A percentile compares a stretch with the other conserved stretches of the same genome.
Conservation (phyloP, 768 basidiomycete genomes). For the Rhodocollybia butyracea region DNA sequence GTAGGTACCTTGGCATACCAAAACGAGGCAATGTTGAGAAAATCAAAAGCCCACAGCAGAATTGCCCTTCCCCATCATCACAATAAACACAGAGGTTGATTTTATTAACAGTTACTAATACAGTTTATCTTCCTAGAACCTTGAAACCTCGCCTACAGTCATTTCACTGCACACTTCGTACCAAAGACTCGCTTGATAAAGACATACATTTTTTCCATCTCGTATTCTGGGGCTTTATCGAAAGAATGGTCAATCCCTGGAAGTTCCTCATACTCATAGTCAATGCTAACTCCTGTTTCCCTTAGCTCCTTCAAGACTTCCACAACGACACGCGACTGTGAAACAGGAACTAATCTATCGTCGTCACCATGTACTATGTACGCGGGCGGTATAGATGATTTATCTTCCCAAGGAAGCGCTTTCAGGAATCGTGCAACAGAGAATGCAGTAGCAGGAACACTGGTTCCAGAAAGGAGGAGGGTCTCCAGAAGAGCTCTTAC, state of each 20-base stretch:
- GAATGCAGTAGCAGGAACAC: slow-evolving; percentile 25
- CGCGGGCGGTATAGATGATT: slow-evolving; percentile 25
- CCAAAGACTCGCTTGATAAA: slow-evolving; percentile 23
- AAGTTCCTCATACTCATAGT: slow-evolving; percentile 29
- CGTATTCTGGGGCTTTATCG: slow-evolving; percentile 25
- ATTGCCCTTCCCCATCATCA: too few species aligned
- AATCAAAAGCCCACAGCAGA: too few species aligned
- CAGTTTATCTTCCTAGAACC: too few species aligned
- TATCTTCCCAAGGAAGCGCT: slow-evolving; percentile 12
- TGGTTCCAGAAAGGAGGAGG: slow-evolving; percentile 30
- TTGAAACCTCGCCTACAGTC: too few species aligned
- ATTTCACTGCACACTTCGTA: too few species aligned
- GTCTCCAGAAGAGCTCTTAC: slow-evolving; percentile 25
- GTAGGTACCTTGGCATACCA: too few species aligned
- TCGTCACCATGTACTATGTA: slow-evolving; percentile 34
- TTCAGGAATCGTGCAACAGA: slow-evolving; percentile 26
- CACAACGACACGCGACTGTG: slow-evolving; percentile 31
- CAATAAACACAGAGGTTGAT: too few species aligned
- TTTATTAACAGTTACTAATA: too few species aligned
- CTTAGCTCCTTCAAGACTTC: slow-evolving; percentile 21
- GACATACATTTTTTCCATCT: slow-evolving; percentile 33
- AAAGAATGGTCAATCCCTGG: slow-evolving; percentile 31
- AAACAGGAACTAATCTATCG: slow-evolving; percentile 31
- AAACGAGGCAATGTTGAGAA: too few species aligned
- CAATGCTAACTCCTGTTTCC: slow-evolving; percentile 12